Evolutionary conservation across 1,284 basidiomycete species (phyloP), one percentile per base, ranked within the genome.

Genomic region (Sporisorium iseilematis-ciliati): DNA sequence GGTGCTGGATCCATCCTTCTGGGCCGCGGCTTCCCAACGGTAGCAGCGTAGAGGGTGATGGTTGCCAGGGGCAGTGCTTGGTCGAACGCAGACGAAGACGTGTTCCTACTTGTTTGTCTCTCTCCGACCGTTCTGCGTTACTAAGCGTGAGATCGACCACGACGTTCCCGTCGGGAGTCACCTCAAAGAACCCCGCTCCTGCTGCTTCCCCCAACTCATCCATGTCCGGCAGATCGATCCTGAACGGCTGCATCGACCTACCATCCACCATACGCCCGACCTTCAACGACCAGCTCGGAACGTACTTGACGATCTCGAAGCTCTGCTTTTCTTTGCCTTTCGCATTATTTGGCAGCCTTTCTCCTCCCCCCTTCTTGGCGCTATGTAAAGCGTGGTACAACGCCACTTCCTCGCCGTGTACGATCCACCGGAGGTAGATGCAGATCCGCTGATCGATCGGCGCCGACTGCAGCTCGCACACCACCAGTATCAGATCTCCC

Each of bases 401-500:
- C 3, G 23, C 29, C 4, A 43, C 2, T 33, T 75, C 73, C 46
- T 75, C 68, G 5, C 73, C 73, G 25, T 75, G 73, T 1, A 67
- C 67, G 50, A 75, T 75, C 73, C 73, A 75, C 7, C 68, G 29
- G 20, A 75, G 20, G 31, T 75, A 75, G 42, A 75, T 59, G 35
- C 73, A 75, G 38, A 75, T 68, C 2, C 68, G 52, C 38, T 71
- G 53, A n/a, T 75, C 73, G 7, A 66, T 57, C 1, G 73, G 68
- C 3, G 68, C 73, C 2, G 63, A 64, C 43, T 71, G 73, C 35
- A 75, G 50, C 38, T 75, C 67, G 61, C 73, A 75, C n/a, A 75
- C 54, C 3, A 75, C 68, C 23, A 75, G 38, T 12, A 75, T 71
- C 42, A 75, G 38, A 31, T 75, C 73, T 3, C 60, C 73, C 35